These are phyloP conservation scores for Colletotrichum limetticola DNA, from an alignment of 2,329 filamentous ascomycete genomes.

Conservation along the genomic window DNA sequence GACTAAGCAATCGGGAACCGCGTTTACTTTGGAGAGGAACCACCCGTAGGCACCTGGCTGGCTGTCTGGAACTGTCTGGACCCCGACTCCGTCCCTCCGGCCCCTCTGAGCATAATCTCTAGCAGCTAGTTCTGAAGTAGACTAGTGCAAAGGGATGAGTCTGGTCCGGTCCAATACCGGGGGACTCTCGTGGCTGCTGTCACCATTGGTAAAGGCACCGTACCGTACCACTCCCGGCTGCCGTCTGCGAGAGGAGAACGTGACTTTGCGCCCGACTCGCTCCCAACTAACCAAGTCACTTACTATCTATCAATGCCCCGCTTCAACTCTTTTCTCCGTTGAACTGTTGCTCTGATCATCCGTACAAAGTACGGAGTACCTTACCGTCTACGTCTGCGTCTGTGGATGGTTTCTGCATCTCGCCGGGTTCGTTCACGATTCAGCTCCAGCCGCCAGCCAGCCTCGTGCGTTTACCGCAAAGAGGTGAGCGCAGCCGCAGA, in stretches of 20 bases:
- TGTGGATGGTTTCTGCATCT: background rate
- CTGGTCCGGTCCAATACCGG: background rate
- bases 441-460: slow-evolving; percentile 28
- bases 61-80: slow-evolving; percentile 12
- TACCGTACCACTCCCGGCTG: too few species aligned
- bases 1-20: background rate
- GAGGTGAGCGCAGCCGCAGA: background rate
- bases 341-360: too few species aligned
- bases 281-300: background rate
- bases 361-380: too few species aligned
- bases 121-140: background rate
- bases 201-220: background rate
- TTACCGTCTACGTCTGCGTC: too few species aligned
- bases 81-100: slow-evolving; percentile 10
- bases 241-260: slow-evolving; percentile 2
- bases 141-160: background rate
- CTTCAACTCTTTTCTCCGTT: background rate
- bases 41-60: background rate
- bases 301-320: slow-evolving; percentile 1
- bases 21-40: background rate
- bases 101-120: background rate
- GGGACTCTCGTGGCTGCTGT: background rate
- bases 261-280: slow-evolving; percentile 28
- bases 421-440: background rate
- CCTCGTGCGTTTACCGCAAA: slow-evolving; percentile 13